A percentile compares a stretch with the other conserved stretches of the same genome.
Conservation (phyloP, 2,329 filamentous ascomycete species). For the Nigrograna mackinnonii region DNA sequence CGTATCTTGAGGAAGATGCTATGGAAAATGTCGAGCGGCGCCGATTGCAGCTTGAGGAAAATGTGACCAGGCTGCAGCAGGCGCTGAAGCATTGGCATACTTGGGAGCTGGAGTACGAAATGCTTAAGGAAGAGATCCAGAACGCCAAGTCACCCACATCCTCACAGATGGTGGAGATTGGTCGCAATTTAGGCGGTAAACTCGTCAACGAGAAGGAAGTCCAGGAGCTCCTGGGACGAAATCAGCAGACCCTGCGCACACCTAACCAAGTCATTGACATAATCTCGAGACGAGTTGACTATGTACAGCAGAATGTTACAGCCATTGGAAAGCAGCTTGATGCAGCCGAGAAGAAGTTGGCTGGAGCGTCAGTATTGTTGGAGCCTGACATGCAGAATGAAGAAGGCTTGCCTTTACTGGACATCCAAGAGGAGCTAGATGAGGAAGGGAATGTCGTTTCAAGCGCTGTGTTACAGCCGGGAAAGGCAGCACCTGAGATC, state of each 20-base stretch:
- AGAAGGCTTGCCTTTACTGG: slow-evolving; percentile 76
- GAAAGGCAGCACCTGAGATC: slow-evolving; percentile 68
- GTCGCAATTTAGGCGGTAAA: slow-evolving; percentile 63
- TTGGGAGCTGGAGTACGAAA: slow-evolving; percentile 91
- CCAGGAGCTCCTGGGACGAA: slow-evolving; percentile 55
- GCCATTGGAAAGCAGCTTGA: slow-evolving; percentile 75
- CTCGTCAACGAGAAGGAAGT: slow-evolving; percentile 67
- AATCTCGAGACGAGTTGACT: slow-evolving; percentile 79
- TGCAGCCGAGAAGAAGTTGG: slow-evolving; percentile 69
- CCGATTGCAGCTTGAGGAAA: slow-evolving; percentile 74
- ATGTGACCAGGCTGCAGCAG: slow-evolving; percentile 72
- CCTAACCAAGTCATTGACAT: slow-evolving; percentile 68
- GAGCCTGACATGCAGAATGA: slow-evolving; percentile 67
- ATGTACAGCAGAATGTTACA: slow-evolving; percentile 80
- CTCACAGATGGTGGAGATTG: slow-evolving; percentile 47
- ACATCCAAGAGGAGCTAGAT: slow-evolving; percentile 91
- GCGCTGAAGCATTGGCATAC: slow-evolving; percentile 86
- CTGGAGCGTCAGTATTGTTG: slow-evolving; percentile 58
- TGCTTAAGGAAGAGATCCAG: slow-evolving; percentile 79
- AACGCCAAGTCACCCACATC: slow-evolving; percentile 31
- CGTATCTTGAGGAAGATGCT: no score
- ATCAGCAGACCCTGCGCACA: slow-evolving; percentile 51
- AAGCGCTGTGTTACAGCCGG: slow-evolving; percentile 57
- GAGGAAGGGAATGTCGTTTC: slow-evolving; percentile 84
- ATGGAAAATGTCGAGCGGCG: slow-evolving; percentile 75